Percentiles rank a stretch among this genome's conserved stretches.
Evolutionary conservation across 139 green algal genomes (phyloP).

Genomic region (Trebouxia sp.): DNA sequence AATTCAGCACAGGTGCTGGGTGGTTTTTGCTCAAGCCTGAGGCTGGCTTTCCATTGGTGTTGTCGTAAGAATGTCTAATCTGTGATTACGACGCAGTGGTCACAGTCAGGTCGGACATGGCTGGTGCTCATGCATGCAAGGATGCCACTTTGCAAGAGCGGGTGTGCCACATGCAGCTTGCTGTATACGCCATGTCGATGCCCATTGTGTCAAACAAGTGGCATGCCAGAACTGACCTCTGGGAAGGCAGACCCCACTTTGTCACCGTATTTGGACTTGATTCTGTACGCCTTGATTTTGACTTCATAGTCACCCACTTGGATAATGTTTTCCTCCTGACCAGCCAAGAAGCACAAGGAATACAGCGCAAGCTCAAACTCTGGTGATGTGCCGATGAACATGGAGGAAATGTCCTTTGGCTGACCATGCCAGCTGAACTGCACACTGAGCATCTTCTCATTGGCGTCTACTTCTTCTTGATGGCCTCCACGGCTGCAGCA

Average conservation of each 20-base stretch:
- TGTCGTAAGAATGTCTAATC: no score
- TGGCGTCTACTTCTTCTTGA: not conserved
- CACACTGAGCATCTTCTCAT: constrained; percentile 52
- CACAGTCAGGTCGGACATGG: no score
- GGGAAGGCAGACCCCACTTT: constrained; percentile 52
- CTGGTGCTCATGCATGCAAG: not conserved
- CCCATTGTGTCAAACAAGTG: not conserved
- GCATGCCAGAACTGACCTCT: constrained; percentile 24
- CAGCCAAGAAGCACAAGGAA: constrained; percentile 70
- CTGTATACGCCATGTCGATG: not conserved
- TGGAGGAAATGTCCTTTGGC: constrained; percentile 62
- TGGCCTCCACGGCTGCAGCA: not conserved
- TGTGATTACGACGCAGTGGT: no score
- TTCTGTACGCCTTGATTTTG: constrained; percentile 46
- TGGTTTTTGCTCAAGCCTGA: no score
- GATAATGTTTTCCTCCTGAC: constrained; percentile 59
- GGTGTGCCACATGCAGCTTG: not conserved
- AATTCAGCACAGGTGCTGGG: no score
- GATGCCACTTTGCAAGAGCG: not conserved
- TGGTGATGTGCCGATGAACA: constrained; percentile 73
- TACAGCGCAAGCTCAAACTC: constrained; percentile 84
- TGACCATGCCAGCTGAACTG: constrained; percentile 55
- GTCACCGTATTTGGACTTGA: constrained; percentile 57
- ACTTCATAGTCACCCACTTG: constrained; percentile 32
- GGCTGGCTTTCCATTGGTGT: no score